Percentiles rank a stretch among this genome's conserved stretches.
These are phyloP conservation scores for Paramecium caudatum DNA, from an alignment of 73 alveolate species.

Conservation along the genomic window DNA sequence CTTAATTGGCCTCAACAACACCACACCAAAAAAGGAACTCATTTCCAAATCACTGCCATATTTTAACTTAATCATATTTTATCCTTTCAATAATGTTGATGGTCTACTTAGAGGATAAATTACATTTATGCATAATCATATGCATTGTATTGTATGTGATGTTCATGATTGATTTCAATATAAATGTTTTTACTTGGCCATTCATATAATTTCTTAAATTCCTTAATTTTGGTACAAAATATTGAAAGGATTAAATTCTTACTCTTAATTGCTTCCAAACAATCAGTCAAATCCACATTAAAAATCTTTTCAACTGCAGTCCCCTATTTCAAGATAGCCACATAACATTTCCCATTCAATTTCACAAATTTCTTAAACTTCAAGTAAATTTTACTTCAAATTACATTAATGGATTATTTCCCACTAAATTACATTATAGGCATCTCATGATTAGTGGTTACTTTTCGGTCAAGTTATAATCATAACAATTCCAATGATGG, in stretches of 20 bases:
- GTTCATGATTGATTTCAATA: not conserved
- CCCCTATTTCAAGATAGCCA: not conserved
- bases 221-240: conserved; percentile 42
- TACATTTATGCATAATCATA: conserved; percentile 41
- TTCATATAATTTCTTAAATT: conserved; percentile 20
- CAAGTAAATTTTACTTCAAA: conserved; percentile 25
- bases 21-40: not conserved
- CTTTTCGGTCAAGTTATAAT: not conserved
- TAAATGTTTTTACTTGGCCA: conserved; percentile 43
- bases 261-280: conserved; percentile 33
- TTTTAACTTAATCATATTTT: not conserved
- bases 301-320: not conserved
- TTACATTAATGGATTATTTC: conserved; percentile 23
- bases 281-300: not conserved
- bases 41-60: not conserved
- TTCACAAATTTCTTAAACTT: not conserved
- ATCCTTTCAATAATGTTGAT: conserved; percentile 4
- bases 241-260: conserved; percentile 10
- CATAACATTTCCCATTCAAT: not conserved
- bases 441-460: conserved; percentile 30
- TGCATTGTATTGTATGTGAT: not conserved
- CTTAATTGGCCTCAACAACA: not conserved
- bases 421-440: not conserved
- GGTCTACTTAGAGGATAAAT: conserved; percentile 10
- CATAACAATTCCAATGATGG: conserved; percentile 56